phyloP scores from a whole-genome alignment of 2,329 filamentous ascomycete species.

The Fusarium tricinctum region DNA sequence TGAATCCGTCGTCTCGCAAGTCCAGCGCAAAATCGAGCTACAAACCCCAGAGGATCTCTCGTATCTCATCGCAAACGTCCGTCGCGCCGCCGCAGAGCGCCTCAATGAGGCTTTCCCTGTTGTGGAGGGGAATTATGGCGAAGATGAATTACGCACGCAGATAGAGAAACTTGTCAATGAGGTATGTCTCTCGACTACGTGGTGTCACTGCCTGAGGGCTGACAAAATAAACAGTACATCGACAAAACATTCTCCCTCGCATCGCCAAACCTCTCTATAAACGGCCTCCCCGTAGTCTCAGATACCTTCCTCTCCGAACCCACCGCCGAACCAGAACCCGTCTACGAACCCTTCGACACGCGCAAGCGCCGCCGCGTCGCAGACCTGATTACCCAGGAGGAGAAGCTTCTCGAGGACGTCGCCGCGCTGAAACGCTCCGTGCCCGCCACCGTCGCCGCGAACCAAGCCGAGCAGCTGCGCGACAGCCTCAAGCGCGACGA shows the following conservation, averaged over 20 bases:
- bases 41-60: slow-evolving; percentile 80
- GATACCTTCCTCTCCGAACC: slow-evolving; percentile 55
- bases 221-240: slow-evolving; percentile 67
- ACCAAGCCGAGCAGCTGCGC: slow-evolving; percentile 59
- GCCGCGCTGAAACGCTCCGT: slow-evolving; percentile 70
- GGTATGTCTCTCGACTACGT: slow-evolving; percentile 54
- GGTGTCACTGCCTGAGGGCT: background rate
- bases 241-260: slow-evolving; percentile 70
- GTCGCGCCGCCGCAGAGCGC: slow-evolving; percentile 75
- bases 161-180: slow-evolving; percentile 73
- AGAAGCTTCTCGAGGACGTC: slow-evolving; percentile 74
- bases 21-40: slow-evolving; percentile 82
- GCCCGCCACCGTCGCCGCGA: slow-evolving; percentile 60
- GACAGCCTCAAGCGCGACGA: slow-evolving; percentile 63
- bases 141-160: slow-evolving; percentile 69
- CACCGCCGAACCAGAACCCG: slow-evolving; percentile 45
- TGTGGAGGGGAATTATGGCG: slow-evolving; percentile 62
- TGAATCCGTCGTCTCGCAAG: slow-evolving; percentile 54
- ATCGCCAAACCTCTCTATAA: slow-evolving; percentile 72
- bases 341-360: slow-evolving; percentile 72
- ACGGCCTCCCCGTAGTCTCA: slow-evolving; percentile 67
- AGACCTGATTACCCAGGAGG: slow-evolving; percentile 72
- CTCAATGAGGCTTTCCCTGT: slow-evolving; percentile 78
- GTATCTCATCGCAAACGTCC: slow-evolving; percentile 78
- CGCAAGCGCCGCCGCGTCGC: slow-evolving; percentile 71